These are phyloP conservation scores for Aspergillus ostianus DNA, from an alignment of 495 filamentous ascomycete genomes.

Conservation along the genomic window DNA sequence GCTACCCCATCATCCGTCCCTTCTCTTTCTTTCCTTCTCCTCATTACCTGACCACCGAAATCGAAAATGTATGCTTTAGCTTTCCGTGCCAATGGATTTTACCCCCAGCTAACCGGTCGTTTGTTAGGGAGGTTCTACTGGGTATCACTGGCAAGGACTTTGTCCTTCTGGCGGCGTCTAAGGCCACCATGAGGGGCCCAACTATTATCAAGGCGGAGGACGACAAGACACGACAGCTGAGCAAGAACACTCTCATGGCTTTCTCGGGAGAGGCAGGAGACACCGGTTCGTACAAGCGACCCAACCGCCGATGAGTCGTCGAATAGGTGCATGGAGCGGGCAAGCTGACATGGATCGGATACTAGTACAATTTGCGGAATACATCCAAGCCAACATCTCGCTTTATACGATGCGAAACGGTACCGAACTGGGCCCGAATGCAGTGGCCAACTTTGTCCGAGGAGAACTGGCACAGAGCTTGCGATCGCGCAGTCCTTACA, in stretches of 20 bases:
- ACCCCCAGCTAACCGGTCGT: constrained; percentile 20
- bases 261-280: constrained; percentile 95
- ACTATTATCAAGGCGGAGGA: constrained; percentile 95
- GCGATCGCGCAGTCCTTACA: constrained; percentile 89
- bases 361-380: constrained; percentile 97
- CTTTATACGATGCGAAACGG: constrained; percentile 98
- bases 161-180: constrained; percentile 93
- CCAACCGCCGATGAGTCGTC: background rate
- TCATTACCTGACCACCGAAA: constrained; percentile 6
- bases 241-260: constrained; percentile 94
- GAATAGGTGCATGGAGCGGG: background rate
- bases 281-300: constrained; percentile 60
- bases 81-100: background rate
- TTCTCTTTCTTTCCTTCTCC: constrained; percentile 18
- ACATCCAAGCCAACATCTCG: constrained; percentile 96
- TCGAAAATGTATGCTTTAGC: constrained; percentile 33
- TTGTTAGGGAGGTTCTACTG: constrained; percentile 88
- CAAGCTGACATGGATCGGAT: constrained; percentile 27
- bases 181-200: constrained; percentile 94
- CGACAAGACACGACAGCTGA: constrained; percentile 90
- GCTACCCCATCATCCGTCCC: constrained; percentile 8
- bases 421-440: constrained; percentile 81
- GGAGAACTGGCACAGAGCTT: constrained; percentile 86
- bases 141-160: constrained; percentile 99
- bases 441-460: constrained; percentile 87